Evolutionary conservation across 768 basidiomycete species (phyloP).

Genomic region (Floccularia luteovirens): DNA sequence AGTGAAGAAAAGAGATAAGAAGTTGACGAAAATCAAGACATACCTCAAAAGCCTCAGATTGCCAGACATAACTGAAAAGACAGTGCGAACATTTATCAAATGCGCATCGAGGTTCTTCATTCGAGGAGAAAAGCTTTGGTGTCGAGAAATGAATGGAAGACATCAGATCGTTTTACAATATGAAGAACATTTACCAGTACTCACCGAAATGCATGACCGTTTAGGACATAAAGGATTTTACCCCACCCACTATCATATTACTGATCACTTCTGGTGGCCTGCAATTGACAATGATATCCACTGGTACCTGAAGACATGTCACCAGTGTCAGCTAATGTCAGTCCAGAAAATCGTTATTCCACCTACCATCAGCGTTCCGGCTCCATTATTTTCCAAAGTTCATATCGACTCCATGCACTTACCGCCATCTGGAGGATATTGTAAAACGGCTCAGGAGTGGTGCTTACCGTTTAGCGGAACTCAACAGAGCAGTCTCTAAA

Average conservation of each 20-base stretch:
- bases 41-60: background rate
- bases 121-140: conserved; percentile 8
- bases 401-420: conserved; percentile 17
- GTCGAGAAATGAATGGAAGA: conserved; percentile 3
- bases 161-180: conserved; percentile 18
- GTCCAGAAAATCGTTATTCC: conserved; percentile 9
- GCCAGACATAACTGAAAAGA: conserved; percentile 2
- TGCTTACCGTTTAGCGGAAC: conserved; percentile 9
- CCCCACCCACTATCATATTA: conserved; percentile 9
- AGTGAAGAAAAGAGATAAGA: background rate
- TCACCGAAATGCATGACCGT: conserved; percentile 13
- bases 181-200: conserved; percentile 14
- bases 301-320: conserved; percentile 17
- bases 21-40: background rate
- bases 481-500: conserved; percentile 8
- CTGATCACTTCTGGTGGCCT: conserved; percentile 20
- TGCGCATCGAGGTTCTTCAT: conserved; percentile 9
- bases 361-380: conserved; percentile 11
- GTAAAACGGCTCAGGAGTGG: conserved; percentile 10
- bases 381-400: conserved; percentile 14
- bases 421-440: conserved; percentile 12
- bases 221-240: conserved; percentile 17
- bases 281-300: conserved; percentile 13
- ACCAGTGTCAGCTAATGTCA: conserved; percentile 13
- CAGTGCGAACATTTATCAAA: conserved; percentile 1